Base-by-base conservation (phyloP, 331 rosid species). In the Rhamnella rubrinervis region DNA sequence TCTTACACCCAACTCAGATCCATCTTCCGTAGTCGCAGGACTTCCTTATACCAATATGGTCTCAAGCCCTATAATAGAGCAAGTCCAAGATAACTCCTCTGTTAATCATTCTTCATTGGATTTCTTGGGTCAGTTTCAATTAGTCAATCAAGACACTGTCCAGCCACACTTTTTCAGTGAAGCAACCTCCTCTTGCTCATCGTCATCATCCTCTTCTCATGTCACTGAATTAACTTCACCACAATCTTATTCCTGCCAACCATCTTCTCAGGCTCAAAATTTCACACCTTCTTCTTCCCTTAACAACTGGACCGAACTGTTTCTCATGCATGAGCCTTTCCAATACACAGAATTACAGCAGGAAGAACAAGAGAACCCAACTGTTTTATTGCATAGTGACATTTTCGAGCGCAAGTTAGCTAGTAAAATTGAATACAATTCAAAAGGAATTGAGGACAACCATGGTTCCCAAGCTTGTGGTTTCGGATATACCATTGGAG, bases 121-220 rank as follows among this genome's bases (percentile, higher is more conserved):
- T 17, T n/a, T 69, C 41, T 46, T 72, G 25, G 52, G 75, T 23
- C 88, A 81, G n/a, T 77, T 74, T 76, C 85, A 82, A 71, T 68
- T 56, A 31, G 66, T 46, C 10, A 81, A 49, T 73, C 75, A 77
- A 18, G 84, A 83, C 55, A 46, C 46, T 23, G 10, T 75, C 47
- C 89, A 71, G 44, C 73, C 81, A 70, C 77, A 82, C 63, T 66
- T 83, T 49, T 71, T 77, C 2, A 82, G 68, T 71, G 98, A 92
- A 83, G 81, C 72, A 63, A 83, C 89, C 56, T 88, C 98, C 17
- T 88, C 96, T 49, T 88, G 82, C 50, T 85, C 97, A 18, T 85
- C 93, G 7, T 83, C 91, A 6, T 79, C 96, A 26, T 85, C 90
- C 28, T 84, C 96, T 25, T 80, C 88, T 40, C 88, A 75, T 57